Evolutionary conservation across 768 basidiomycete genomes (phyloP), one percentile per base, ranked within the genome.

Genomic region (Hygrocybe coccinea): DNA sequence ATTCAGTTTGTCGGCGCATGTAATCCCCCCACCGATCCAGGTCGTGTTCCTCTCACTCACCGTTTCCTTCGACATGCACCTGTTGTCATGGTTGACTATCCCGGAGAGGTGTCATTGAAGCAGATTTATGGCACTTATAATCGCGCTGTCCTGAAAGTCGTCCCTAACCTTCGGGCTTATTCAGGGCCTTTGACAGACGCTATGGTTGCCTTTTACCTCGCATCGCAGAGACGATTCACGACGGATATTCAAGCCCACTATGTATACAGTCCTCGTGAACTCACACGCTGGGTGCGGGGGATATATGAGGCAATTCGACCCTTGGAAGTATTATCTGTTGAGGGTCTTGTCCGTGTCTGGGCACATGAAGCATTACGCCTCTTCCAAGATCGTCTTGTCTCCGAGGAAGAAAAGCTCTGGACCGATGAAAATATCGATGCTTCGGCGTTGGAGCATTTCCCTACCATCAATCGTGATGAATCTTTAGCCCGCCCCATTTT

Each of bases 1-100:
- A 97, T 99, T 58, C 97, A 99, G 70, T 98, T 99, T 67, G 97
- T 99, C 44, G 97, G 97, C 48, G 97, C 97, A 50, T 99, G 97
- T 72, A 99, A 99, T 67, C 97, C 97, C 22, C 97, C 97, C 2
- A 98, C 97, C 15, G 97, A 99, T 74, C 95, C 97, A 45, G 97
- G 97, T 56, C 93, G 97, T 70, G 95, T 98, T n/a, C 95, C 95
- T 33, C 85, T 99, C 56, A 95, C 85, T 57, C 94, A 97, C 69
- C 86, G 97, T 56, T 99, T 99, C 85, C 79, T 99, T 45, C 89
- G 97, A 9, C 97, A 98, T 70, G 94, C 95, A 0, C 97, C 97
- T 0, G 78, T 99, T 21, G 82, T 99, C 66, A 97, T 98, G 95
- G 97, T 99, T 53, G 97, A 99, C 67, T 99, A 99, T 69, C 97